These are phyloP conservation scores for Trichomonascaceae sp. DNA, from an alignment of 1,139 yeast species.

Conservation along the genomic window DNA sequence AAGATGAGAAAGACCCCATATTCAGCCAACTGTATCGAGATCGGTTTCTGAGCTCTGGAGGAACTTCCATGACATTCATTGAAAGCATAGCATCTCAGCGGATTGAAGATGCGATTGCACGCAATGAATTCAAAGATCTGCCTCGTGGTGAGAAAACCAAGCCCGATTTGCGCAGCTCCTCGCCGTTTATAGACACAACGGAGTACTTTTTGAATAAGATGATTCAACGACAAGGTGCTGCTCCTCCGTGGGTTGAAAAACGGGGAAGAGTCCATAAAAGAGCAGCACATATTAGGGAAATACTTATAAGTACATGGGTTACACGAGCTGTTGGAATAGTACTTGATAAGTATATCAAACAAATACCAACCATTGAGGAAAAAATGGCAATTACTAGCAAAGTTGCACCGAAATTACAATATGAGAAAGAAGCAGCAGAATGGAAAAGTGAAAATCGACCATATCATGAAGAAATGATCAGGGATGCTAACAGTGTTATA, in stretches of 20 bases:
- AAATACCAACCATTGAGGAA: conserved; percentile 9
- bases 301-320: conserved; percentile 16
- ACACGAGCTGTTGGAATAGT: conserved; percentile 12
- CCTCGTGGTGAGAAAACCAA: conserved; percentile 61
- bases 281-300: conserved; percentile 40
- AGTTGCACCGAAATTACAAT: not conserved
- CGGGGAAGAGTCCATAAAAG: conserved; percentile 54
- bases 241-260: conserved; percentile 86
- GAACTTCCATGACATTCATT: conserved; percentile 40
- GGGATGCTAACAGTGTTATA: conserved; percentile 50
- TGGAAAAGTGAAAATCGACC: conserved; percentile 38
- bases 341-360: conserved; percentile 18
- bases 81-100: conserved; percentile 65
- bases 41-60: conserved; percentile 52
- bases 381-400: conserved; percentile 1
- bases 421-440: conserved; percentile 13
- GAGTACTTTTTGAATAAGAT: conserved; percentile 68
- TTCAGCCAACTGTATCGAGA: conserved; percentile 62
- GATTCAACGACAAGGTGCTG: conserved; percentile 64
- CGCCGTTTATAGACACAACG: conserved; percentile 50
- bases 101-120: conserved; percentile 65
- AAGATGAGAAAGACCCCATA: conserved; percentile 37
- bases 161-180: conserved; percentile 35
- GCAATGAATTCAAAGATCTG: conserved; percentile 63
- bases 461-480: conserved; percentile 43